phyloP scores from a whole-genome alignment of 2,329 filamentous ascomycete species.

The Bipolaris sorokiniana region DNA sequence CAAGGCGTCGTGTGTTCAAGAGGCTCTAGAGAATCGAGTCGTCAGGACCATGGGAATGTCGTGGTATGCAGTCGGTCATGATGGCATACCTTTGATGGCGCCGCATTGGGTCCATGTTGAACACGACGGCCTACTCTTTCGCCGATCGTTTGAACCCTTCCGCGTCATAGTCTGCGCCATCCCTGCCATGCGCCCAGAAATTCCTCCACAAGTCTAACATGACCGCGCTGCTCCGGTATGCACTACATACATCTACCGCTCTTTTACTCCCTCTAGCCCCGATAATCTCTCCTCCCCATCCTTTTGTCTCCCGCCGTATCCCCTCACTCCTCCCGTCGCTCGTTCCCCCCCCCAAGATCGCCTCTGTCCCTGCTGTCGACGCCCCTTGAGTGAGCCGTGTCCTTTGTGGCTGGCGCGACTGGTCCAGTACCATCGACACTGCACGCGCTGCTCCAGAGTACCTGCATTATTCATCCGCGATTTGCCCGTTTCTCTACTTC shows the following conservation, averaged over 20 bases:
- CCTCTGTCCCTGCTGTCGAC: conserved; percentile 8
- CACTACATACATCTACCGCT: conserved; percentile 22
- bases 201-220: conserved; percentile 21
- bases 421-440: conserved; percentile 26
- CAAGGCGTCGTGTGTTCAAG: background rate
- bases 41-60: background rate
- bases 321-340: conserved; percentile 23
- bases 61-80: background rate
- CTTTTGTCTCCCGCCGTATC: background rate
- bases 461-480: conserved; percentile 17
- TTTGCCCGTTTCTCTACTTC: conserved; percentile 14
- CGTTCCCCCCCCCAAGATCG: conserved; percentile 20
- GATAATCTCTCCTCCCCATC: background rate
- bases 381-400: conserved; percentile 29
- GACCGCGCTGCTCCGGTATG: conserved; percentile 19
- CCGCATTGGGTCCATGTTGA: background rate
- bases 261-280: conserved; percentile 9
- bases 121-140: conserved; percentile 4
- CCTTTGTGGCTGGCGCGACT: conserved; percentile 42
- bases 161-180: conserved; percentile 20
- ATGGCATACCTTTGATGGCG: background rate
- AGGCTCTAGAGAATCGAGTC: background rate
- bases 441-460: conserved; percentile 25
- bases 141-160: conserved; percentile 16
- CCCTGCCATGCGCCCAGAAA: conserved; percentile 21